Percentiles rank a stretch among this genome's conserved stretches.
phyloP scores from a whole-genome alignment of 305 asterid species.

The Salvia sclarea region DNA sequence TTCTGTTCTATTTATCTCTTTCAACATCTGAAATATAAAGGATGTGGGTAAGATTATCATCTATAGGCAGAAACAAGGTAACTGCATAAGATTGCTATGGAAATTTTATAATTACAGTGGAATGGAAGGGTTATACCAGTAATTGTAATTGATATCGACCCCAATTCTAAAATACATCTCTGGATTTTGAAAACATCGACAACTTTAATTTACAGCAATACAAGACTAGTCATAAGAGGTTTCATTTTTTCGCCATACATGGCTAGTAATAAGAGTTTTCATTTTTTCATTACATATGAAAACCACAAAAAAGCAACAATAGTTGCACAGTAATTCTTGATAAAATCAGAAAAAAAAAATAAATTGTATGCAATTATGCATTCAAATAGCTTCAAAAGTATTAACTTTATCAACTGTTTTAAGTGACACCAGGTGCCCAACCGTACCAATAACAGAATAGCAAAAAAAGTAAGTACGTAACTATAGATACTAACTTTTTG shows the following conservation, averaged over 20 bases:
- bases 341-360: conserved; percentile 7
- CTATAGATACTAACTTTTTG: conserved; percentile 59
- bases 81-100: background rate
- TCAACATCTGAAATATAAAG: conserved; percentile 53
- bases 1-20: conserved; percentile 53
- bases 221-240: background rate
- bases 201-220: conserved; percentile 17
- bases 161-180: background rate
- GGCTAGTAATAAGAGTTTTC: background rate
- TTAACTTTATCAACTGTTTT: background rate
- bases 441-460: conserved; percentile 14
- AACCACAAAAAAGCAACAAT: background rate
- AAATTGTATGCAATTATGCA: background rate
- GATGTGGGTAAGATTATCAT: conserved; percentile 9
- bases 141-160: conserved; percentile 5
- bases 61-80: conserved; percentile 20
- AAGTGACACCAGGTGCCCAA: conserved; percentile 17
- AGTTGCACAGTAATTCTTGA: background rate
- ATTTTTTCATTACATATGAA: background rate
- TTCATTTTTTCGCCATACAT: too few species aligned
- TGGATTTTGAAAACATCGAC: conserved; percentile 2
- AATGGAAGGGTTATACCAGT: background rate
- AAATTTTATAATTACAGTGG: conserved; percentile 1
- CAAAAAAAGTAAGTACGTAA: conserved; percentile 20
- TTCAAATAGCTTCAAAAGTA: conserved; percentile 17